A percentile compares a stretch with the other conserved stretches of the same genome.
phyloP scores from a whole-genome alignment of 2,329 filamentous ascomycete species.

The Pseudogymnoascus sp. region DNA sequence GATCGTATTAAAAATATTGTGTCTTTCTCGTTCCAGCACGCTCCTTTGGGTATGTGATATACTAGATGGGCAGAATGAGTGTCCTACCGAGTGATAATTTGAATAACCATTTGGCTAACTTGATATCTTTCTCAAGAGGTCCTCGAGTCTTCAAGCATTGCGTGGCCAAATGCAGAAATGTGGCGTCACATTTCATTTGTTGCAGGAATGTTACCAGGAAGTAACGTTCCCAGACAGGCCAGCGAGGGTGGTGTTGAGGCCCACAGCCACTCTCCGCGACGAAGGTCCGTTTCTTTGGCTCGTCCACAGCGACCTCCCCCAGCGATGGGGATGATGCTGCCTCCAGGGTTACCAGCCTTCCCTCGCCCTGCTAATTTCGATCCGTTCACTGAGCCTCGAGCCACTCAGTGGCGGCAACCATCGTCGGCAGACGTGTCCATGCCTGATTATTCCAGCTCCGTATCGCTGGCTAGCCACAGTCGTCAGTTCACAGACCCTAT shows the following conservation, averaged over 20 bases:
- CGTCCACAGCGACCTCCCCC: slow-evolving; percentile 19
- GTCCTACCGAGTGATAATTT: not conserved
- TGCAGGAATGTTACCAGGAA: slow-evolving; percentile 23
- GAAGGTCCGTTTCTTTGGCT: slow-evolving; percentile 22
- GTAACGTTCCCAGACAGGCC: slow-evolving; percentile 30
- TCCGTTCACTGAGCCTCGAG: slow-evolving; percentile 33
- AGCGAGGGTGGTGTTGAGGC: slow-evolving; percentile 42
- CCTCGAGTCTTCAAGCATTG: slow-evolving; percentile 64
- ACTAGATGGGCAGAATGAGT: not conserved
- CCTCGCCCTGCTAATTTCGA: slow-evolving; percentile 30
- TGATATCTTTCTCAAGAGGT: slow-evolving; percentile 45
- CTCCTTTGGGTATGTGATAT: slow-evolving; percentile 55
- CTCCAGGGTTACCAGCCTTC: slow-evolving; percentile 18
- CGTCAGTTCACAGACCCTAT: slow-evolving; percentile 26
- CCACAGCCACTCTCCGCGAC: slow-evolving; percentile 55
- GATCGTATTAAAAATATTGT: slow-evolving; percentile 65
- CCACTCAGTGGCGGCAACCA: slow-evolving; percentile 26
- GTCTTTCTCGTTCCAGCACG: slow-evolving; percentile 78
- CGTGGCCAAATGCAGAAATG: slow-evolving; percentile 70
- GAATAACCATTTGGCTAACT: not conserved
- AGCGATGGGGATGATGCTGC: slow-evolving; percentile 24
- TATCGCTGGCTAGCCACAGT: slow-evolving; percentile 28
- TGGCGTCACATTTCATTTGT: slow-evolving; percentile 46
- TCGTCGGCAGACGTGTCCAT: slow-evolving; percentile 38
- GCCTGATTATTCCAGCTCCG: slow-evolving; percentile 35